Evolutionary conservation across 179 eudicot genomes (phyloP).

Genomic region (Spergularia azorica): DNA sequence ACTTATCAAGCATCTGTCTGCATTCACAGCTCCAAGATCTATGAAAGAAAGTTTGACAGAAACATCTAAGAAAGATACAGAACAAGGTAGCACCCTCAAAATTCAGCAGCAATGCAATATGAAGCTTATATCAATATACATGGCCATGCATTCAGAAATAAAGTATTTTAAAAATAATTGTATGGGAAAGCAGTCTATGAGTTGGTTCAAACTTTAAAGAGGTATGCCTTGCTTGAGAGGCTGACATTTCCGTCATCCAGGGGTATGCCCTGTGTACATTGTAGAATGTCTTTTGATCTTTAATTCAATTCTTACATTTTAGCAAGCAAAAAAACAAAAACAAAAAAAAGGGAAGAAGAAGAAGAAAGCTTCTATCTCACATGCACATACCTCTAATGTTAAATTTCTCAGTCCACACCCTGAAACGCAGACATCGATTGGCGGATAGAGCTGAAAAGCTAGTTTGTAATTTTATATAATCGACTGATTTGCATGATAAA

Average conservation of each 20-base stretch:
- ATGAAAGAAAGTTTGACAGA: neutral
- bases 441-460: neutral
- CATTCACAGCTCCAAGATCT: neutral
- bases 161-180: neutral
- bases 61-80: neutral
- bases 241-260: too few species aligned
- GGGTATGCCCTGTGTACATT: too few species aligned
- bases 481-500: neutral
- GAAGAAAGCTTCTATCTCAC: neutral
- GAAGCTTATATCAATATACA: neutral
- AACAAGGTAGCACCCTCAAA: neutral
- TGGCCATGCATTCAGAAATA: neutral
- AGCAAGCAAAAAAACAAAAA: too few species aligned
- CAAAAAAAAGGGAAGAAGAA: too few species aligned
- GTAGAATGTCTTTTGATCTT: too few species aligned
- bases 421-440: neutral
- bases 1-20: neutral
- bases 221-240: too few species aligned
- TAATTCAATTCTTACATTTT: too few species aligned
- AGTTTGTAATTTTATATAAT: neutral
- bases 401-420: neutral
- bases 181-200: neutral
- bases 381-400: neutral
- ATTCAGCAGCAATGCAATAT: neutral
- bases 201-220: too few species aligned